Base-by-base conservation (phyloP, 768 basidiomycete genomes). In the Glaciozyma antarctica region DNA sequence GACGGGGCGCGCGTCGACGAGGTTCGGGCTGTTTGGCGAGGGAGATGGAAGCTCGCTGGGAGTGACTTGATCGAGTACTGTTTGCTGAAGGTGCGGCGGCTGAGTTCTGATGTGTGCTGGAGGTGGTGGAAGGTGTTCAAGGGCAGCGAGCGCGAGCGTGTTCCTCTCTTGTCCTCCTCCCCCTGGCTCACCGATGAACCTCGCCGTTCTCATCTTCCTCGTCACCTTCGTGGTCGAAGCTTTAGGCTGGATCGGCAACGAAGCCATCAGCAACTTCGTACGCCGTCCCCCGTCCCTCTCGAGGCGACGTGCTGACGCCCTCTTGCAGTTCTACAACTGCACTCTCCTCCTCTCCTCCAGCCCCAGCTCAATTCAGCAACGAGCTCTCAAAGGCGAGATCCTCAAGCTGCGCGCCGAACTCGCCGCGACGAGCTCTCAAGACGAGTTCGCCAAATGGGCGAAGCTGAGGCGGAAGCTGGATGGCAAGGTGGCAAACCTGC, bases 401-500 rank as follows among this genome's bases (percentile, higher is more conserved):
- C 80, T 97, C 52, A 76, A 78, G 34, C 86, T 84, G 45, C 93
- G 93, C 78, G 81, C 87, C 30, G 90, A 97, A 75, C 84, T 98
- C 5, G 76, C 87, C 68, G 85, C 85, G 75, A 98, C 92, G 43
- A 91, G 88, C 72, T 88, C 91, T 22, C 95, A 98, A 75, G 93
- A 97, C 74, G 89, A 98, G 74, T 99, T 99, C 75, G 90, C 92
- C 24, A 97, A 91, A 78, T 98, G 95, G 94, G 94, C 94, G 55
- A 92, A 91, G 78, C 78, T 98, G 74, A 79, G 88, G 72, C 78
- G 95, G 70, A 89, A 83, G 71, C 84, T 97, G 53, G 94, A 98
- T 79, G 97, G 94, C 77, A 89, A 87, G 24, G 77, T 95, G 22
- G 83, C 85, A 48, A 92, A 99, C 62, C 81, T 98, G 5, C 93